Percentiles rank a stretch among this genome's conserved stretches.
Evolutionary conservation across 345 rosid genomes (phyloP).

Genomic region (Anacardium occidentale): DNA sequence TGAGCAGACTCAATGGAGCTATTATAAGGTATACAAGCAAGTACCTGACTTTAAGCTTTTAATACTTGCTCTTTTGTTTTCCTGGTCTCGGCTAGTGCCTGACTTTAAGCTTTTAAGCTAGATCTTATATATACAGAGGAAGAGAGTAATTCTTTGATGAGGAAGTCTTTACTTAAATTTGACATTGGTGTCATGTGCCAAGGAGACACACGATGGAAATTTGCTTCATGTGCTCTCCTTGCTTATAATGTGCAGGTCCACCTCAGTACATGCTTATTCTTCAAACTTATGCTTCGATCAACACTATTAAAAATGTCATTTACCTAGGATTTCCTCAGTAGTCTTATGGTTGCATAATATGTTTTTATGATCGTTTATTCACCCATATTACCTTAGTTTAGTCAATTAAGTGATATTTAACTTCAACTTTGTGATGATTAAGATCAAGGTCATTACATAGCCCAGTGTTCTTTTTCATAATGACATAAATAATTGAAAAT

Average conservation of each 20-base stretch:
- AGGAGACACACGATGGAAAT: too few species aligned
- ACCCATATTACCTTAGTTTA: neutral
- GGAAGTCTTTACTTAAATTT: too few species aligned
- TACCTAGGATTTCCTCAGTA: neutral
- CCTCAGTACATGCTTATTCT: too few species aligned
- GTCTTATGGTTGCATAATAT: neutral
- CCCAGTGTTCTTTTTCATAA: neutral
- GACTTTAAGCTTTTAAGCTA: too few species aligned
- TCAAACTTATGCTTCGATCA: neutral
- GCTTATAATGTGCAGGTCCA: too few species aligned
- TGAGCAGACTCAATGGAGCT: conserved; percentile 71
- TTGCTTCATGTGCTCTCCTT: too few species aligned
- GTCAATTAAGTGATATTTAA: neutral
- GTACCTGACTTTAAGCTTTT: conserved; percentile 4
- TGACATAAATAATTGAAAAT: too few species aligned
- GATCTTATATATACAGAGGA: too few species aligned
- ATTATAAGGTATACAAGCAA: conserved; percentile 63
- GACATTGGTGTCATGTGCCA: too few species aligned
- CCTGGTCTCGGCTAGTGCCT: neutral
- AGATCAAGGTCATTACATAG: neutral
- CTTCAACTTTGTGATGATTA: neutral
- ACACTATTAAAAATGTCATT: neutral
- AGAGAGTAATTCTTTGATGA: too few species aligned
- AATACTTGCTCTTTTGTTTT: neutral
- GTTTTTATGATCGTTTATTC: neutral